Conservation (phyloP, 2,329 filamentous ascomycete species). For the Diplodia scrobiculata region DNA sequence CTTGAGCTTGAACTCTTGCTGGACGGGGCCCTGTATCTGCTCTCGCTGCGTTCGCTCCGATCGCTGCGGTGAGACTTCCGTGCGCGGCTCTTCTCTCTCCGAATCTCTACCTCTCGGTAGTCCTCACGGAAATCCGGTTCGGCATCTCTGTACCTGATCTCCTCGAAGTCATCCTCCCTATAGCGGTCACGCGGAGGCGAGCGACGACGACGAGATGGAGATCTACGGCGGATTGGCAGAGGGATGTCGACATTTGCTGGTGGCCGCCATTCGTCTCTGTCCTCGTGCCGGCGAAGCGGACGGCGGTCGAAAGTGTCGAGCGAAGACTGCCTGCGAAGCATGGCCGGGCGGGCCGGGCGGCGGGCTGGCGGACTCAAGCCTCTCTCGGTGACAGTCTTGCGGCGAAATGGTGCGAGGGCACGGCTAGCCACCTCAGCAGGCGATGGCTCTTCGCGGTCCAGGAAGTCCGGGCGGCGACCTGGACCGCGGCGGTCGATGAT, state of each 20-base stretch:
- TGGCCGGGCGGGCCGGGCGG: conserved; percentile 62
- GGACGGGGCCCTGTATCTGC: conserved; percentile 21
- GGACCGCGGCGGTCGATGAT: conserved; percentile 41
- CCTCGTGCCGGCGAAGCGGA: conserved; percentile 60
- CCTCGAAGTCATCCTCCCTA: conserved; percentile 71
- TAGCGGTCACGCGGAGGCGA: conserved; percentile 55
- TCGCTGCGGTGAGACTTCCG: conserved; percentile 12
- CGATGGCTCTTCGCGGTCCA: conserved; percentile 49
- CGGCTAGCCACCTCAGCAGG: conserved; percentile 53
- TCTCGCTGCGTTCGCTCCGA: conserved; percentile 33
- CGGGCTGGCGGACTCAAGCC: conserved; percentile 57
- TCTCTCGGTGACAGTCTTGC: conserved; percentile 60
- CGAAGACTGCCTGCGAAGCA: conserved; percentile 81
- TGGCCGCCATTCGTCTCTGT: conserved; percentile 64
- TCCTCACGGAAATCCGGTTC: conserved; percentile 45
- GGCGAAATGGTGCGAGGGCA: conserved; percentile 61
- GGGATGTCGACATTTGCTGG: conserved; percentile 71
- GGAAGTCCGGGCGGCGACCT: conserved; percentile 48
- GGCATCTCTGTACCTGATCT: conserved; percentile 52
- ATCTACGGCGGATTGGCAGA: conserved; percentile 58
- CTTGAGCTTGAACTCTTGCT: conserved; percentile 37
- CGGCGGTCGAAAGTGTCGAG: conserved; percentile 86
- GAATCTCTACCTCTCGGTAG: conserved; percentile 54
- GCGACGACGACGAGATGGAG: conserved; percentile 57
- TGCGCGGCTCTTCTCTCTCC: conserved; percentile 48